Percentiles rank a stretch among this genome's conserved stretches.
Conservation (phyloP, 1,139 yeast species). For the Sugiyamaella castrensis region DNA sequence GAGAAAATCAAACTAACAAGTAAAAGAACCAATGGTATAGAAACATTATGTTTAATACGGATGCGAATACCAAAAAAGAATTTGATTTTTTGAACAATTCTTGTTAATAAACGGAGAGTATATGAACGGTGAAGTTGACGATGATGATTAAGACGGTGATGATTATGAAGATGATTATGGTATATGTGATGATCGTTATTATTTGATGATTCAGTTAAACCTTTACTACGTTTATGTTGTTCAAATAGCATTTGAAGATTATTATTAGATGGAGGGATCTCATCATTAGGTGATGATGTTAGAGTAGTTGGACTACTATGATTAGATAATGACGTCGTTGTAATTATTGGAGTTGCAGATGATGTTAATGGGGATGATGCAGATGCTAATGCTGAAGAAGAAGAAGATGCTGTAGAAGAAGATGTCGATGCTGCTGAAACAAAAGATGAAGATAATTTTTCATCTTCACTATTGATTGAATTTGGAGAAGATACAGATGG, state of each 20-base stretch:
- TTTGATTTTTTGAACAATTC: conserved; percentile 4
- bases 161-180: no score
- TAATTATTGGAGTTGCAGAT: neutral
- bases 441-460: no score
- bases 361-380: neutral
- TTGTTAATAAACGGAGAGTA: conserved; percentile 12
- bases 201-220: no score
- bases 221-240: no score
- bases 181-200: no score
- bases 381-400: no score
- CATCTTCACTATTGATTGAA: conserved; percentile 1
- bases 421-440: no score
- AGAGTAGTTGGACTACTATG: conserved; percentile 7
- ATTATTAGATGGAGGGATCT: neutral
- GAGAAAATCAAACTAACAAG: conserved; percentile 4
- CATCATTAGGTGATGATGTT: conserved; percentile 2
- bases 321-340: conserved; percentile 1
- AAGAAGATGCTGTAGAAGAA: no score
- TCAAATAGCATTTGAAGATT: conserved; percentile 4
- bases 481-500: neutral
- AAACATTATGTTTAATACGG: conserved; percentile 17
- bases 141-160: conserved; percentile 3
- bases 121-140: conserved; percentile 3
- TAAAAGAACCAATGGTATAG: conserved; percentile 19
- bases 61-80: conserved; percentile 14